A percentile compares a stretch with the other conserved stretches of the same genome.
Evolutionary conservation across 257 asterid species (phyloP).

Genomic region (Anisodus acutangulus): DNA sequence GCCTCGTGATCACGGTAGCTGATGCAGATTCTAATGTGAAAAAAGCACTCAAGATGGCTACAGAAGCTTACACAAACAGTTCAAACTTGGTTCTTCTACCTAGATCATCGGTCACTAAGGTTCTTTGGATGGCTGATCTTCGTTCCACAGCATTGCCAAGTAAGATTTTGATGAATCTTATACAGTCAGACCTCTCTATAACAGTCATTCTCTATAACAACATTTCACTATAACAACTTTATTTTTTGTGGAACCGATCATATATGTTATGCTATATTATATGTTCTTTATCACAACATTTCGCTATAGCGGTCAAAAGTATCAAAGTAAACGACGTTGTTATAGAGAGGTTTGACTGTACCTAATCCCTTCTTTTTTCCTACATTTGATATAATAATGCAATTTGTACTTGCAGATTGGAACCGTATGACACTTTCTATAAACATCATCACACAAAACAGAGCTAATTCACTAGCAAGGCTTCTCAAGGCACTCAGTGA

Average conservation of each 20-base stretch:
- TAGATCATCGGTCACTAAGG: constrained; percentile 59
- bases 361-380: background rate
- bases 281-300: too few species aligned
- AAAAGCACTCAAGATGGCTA: constrained; percentile 83
- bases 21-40: constrained; percentile 64
- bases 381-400: background rate
- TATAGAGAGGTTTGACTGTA: too few species aligned
- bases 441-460: constrained; percentile 84
- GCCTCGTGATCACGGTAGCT: constrained; percentile 65
- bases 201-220: too few species aligned
- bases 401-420: constrained; percentile 68
- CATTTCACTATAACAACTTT: too few species aligned
- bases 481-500: constrained; percentile 74
- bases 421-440: constrained; percentile 72
- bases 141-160: constrained; percentile 85
- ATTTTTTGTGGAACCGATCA: too few species aligned
- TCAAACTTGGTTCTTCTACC: constrained; percentile 71
- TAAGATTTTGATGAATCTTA: constrained; percentile 39
- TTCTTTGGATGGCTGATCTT: constrained; percentile 94
- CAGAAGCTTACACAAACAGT: constrained; percentile 48
- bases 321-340: too few species aligned
- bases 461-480: constrained; percentile 63
- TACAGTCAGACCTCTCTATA: too few species aligned
- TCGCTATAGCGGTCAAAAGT: too few species aligned
- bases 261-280: too few species aligned